Evolutionary conservation across 306 rosid genomes (phyloP).

Genomic region (Rosa chinensis): DNA sequence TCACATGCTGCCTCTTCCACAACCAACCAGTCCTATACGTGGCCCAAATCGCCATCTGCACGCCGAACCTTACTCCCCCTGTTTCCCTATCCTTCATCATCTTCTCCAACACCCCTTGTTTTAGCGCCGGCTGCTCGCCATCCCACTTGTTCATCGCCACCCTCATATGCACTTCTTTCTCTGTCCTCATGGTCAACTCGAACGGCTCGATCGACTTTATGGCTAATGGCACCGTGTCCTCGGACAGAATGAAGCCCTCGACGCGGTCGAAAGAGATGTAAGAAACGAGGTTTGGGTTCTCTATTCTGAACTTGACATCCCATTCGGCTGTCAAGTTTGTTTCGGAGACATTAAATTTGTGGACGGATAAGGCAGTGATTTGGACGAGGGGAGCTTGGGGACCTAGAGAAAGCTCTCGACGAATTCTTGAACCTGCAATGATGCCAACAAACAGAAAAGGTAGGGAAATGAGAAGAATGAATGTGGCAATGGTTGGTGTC

Average conservation of each 20-base stretch:
- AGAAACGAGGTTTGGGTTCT: constrained; percentile 3
- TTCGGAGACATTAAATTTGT: constrained; percentile 1
- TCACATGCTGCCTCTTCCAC: constrained; percentile 5
- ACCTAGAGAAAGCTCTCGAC: background rate
- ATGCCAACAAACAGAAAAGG: background rate
- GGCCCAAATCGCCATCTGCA: constrained; percentile 15
- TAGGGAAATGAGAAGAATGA: background rate
- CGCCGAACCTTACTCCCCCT: background rate
- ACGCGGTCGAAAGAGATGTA: background rate
- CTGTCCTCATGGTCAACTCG: background rate
- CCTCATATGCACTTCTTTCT: background rate
- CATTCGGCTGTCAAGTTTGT: constrained; percentile 11
- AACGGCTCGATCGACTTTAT: constrained; percentile 1
- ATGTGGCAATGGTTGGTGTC: background rate
- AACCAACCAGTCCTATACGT: constrained; percentile 3
- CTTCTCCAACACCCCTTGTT: constrained; percentile 12
- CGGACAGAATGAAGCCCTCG: constrained; percentile 1
- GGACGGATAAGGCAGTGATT: constrained; percentile 1
- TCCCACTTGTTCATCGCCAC: constrained; percentile 1
- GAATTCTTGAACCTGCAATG: background rate
- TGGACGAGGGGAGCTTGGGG: background rate
- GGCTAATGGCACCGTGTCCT: constrained; percentile 6
- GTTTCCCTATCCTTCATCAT: constrained; percentile 1
- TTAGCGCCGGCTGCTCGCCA: constrained; percentile 13
- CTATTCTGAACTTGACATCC: constrained; percentile 6